These are phyloP conservation scores for Murraya koenigii DNA, from an alignment of 345 rosid species.

Conservation along the genomic window DNA sequence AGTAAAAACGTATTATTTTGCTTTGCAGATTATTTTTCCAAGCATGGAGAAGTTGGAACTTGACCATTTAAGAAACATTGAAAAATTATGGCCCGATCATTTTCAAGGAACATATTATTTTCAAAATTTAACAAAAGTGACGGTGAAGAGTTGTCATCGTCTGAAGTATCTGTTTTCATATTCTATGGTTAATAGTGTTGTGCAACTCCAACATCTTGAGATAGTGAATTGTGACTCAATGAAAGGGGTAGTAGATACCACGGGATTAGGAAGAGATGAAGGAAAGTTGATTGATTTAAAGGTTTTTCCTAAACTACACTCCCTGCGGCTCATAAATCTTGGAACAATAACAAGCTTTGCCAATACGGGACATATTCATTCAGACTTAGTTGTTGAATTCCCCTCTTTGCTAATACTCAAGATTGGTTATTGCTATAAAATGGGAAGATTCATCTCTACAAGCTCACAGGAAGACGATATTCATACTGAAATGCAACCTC, in stretches of 20 bases:
- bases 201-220: not conserved
- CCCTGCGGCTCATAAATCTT: not conserved
- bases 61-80: not conserved
- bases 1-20: not conserved
- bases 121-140: not conserved
- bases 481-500: too few relatives aligned
- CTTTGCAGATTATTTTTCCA: constrained; percentile 1
- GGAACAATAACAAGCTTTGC: not conserved
- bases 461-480: too few relatives aligned
- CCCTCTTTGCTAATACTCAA: too few relatives aligned
- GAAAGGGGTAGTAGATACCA: constrained; percentile 4
- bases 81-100: not conserved
- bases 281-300: not conserved
- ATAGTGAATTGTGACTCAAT: not conserved
- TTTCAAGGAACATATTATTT: not conserved
- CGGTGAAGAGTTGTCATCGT: not conserved
- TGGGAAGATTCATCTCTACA: too few relatives aligned
- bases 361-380: too few relatives aligned
- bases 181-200: constrained; percentile 3
- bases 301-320: constrained; percentile 9
- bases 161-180: constrained; percentile 4
- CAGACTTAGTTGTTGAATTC: too few relatives aligned
- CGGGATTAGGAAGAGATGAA: not conserved
- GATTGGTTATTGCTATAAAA: too few relatives aligned
- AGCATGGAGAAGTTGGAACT: constrained; percentile 3